Base-by-base conservation (phyloP, 768 basidiomycete genomes). In the Rhizopogon sp. region DNA sequence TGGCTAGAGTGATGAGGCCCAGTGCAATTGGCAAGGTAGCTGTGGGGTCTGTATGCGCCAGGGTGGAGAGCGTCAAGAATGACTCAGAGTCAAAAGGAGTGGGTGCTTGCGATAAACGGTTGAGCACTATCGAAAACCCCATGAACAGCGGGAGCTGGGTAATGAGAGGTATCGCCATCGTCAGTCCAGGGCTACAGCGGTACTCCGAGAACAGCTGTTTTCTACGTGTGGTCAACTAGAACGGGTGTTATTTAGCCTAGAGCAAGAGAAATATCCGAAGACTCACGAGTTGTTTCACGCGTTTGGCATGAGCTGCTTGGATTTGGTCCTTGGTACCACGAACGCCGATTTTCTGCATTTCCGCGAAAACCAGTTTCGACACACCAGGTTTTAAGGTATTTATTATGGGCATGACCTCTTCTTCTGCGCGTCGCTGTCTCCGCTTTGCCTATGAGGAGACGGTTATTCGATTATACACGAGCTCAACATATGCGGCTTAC, bases 121-220 rank as follows among this genome's bases (percentile, higher is more conserved):
- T 74, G 43, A 92, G 74, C 45, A 82, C 67, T 58, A 84, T 67
- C 10, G 85, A 85, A 45, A 83, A 75, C n/a, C 80, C 73, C 46
- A 90, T 70, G 67, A 92, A 92, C 9, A 90, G 70, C 10, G 89
- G 88, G 11, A 90, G 72, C 64, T 92, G 90, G 5, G 81, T 76
- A 49, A 88, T 63, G 1, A 82, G 76, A 11, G 88, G 87, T 20
- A 84, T 64, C 39, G 79, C 62, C 62, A 86, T 82, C 9, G 88
- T 82, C 39, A 76, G 70, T 35, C 76, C 61, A 0, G 87, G 83
- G 11, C 73, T 72, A 63, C 87, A 89, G 49, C 70, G 76, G 64
- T 89, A 70, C 62, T 81, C 64, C 29, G 76, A 72, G 55, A 82
- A 78, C n/a, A 93, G 75, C 59, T 83, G 78, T 58, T 82, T 82